A percentile compares a stretch with the other conserved stretches of the same genome.
These are phyloP conservation scores for Colletotrichum sp. DNA, from an alignment of 2,329 filamentous ascomycete genomes.

Conservation along the genomic window DNA sequence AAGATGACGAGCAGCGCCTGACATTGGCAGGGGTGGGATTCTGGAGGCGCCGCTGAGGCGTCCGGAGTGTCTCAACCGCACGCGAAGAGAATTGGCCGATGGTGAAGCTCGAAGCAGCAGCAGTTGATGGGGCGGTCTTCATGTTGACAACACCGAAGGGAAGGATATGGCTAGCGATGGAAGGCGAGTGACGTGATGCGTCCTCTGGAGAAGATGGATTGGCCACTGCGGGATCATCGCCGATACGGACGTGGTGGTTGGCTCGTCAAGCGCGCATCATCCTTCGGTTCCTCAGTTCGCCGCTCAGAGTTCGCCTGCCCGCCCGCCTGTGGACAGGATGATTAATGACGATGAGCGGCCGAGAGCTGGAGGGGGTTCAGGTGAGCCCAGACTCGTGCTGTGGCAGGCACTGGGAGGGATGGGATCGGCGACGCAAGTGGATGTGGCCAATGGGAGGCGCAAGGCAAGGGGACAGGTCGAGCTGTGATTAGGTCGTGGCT, in stretches of 20 bases:
- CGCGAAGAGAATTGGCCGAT: background rate
- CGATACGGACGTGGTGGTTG: background rate
- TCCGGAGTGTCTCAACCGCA: background rate
- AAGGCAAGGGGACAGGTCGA: background rate
- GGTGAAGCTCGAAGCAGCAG: background rate
- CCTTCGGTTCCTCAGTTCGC: background rate
- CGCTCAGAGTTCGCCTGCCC: background rate
- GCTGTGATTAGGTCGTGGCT: conserved; percentile 5
- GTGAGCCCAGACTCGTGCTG: background rate
- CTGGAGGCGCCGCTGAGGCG: background rate
- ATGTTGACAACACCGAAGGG: background rate
- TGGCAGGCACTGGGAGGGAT: background rate
- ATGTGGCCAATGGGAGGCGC: conserved; percentile 1
- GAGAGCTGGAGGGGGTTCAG: background rate
- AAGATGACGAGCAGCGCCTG: background rate
- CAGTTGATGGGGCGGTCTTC: background rate
- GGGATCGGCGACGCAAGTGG: conserved; percentile 8
- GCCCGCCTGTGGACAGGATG: background rate
- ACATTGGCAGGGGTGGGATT: background rate
- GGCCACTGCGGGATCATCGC: background rate
- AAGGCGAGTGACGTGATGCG: background rate
- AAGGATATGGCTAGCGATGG: background rate
- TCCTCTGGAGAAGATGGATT: background rate
- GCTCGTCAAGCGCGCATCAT: background rate
- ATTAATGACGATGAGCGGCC: conserved; percentile 8